Evolutionary conservation across 805 yeast genomes (phyloP).

Genomic region (Candida michaelii): DNA sequence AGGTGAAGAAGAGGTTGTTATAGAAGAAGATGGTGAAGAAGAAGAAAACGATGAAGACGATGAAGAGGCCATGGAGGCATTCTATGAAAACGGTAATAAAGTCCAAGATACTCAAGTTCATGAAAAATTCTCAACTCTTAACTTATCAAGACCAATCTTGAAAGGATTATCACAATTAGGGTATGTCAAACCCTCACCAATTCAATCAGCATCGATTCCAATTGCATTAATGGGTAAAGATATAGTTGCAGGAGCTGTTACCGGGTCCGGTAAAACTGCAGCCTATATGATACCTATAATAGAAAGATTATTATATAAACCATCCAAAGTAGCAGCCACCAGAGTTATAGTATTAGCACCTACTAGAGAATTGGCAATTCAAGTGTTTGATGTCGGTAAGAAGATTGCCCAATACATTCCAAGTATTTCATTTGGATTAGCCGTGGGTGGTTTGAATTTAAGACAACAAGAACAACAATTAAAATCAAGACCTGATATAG

Average conservation of each 20-base stretch:
- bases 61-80: constrained; percentile 79
- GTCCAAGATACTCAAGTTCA: constrained; percentile 51
- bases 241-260: constrained; percentile 97
- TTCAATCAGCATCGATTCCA: constrained; percentile 92
- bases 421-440: constrained; percentile 83
- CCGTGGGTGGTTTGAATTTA: constrained; percentile 96
- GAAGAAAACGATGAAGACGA: constrained; percentile 51
- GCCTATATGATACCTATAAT: constrained; percentile 96
- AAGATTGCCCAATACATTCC: constrained; percentile 76
- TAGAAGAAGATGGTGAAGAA: constrained; percentile 19
- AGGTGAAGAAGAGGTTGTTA: constrained; percentile 25
- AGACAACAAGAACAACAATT: constrained; percentile 95
- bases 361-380: constrained; percentile 97
- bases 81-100: constrained; percentile 52
- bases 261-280: constrained; percentile 99
- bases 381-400: constrained; percentile 90
- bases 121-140: constrained; percentile 69
- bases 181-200: constrained; percentile 87
- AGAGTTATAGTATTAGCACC: constrained; percentile 91
- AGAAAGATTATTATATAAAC: constrained; percentile 87
- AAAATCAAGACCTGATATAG: constrained; percentile 90
- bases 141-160: constrained; percentile 85
- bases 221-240: constrained; percentile 92
- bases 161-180: constrained; percentile 81
- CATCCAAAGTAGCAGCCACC: constrained; percentile 81